A percentile compares a stretch with the other conserved stretches of the same genome.
phyloP scores from a whole-genome alignment of 768 basidiomycete species.

The Tylopilus sp. region DNA sequence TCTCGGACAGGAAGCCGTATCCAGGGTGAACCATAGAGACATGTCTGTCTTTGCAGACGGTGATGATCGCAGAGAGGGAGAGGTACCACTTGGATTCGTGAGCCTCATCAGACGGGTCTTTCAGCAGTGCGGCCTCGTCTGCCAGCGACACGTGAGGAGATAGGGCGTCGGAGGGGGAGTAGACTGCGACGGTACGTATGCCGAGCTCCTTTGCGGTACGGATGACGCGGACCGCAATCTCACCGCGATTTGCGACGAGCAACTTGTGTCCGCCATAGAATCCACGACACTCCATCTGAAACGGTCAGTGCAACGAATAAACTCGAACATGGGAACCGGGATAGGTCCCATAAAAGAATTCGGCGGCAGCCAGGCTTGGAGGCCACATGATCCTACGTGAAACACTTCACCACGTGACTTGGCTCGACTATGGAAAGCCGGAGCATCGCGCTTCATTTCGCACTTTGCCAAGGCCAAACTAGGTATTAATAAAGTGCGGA shows the following conservation, averaged over 20 bases:
- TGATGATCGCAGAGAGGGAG: constrained; percentile 35
- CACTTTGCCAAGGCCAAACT: no score
- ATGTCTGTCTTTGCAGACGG: constrained; percentile 37
- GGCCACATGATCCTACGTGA: no score
- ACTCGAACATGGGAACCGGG: no score
- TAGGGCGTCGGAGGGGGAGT: constrained; percentile 54
- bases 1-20: constrained; percentile 66
- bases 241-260: constrained; percentile 68
- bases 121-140: constrained; percentile 44
- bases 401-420: no score
- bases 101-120: constrained; percentile 1
- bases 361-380: no score
- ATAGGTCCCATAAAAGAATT: no score
- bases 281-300: constrained; percentile 16
- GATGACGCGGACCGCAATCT: constrained; percentile 65
- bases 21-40: constrained; percentile 60
- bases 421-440: no score
- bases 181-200: constrained; percentile 54
- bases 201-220: constrained; percentile 51
- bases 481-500: no score
- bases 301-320: no score
- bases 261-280: constrained; percentile 42
- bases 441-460: no score
- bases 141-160: constrained; percentile 58
- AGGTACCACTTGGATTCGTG: constrained; percentile 46